A percentile compares a stretch with the other conserved stretches of the same genome.
Evolutionary conservation across 495 filamentous ascomycete species (phyloP).

Genomic region (Glonium stellatum): DNA sequence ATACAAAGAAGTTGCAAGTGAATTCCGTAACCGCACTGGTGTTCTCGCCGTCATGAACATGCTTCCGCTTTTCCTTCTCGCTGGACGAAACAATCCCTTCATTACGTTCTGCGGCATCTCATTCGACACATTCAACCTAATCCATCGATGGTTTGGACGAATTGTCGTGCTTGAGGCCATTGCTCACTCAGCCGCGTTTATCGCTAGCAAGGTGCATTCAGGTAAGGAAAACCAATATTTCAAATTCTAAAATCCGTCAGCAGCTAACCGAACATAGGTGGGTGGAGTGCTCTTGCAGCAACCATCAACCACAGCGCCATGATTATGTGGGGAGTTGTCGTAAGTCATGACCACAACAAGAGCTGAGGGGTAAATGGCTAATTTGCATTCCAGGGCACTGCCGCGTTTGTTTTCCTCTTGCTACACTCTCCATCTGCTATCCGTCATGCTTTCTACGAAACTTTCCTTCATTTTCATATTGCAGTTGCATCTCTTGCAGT

Average conservation of each 20-base stretch:
- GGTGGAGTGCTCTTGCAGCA: constrained; percentile 51
- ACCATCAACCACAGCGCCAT: constrained; percentile 21
- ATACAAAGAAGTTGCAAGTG: constrained; percentile 43
- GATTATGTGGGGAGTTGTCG: constrained; percentile 34
- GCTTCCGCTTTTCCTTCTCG: constrained; percentile 64
- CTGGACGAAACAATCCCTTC: constrained; percentile 63
- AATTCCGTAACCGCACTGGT: constrained; percentile 69
- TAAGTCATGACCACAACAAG: constrained; percentile 2
- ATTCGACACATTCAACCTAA: constrained; percentile 93
- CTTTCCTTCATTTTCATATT: constrained; percentile 80
- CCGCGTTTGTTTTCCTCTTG: constrained; percentile 52
- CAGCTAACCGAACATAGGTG: constrained; percentile 36
- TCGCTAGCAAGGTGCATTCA: constrained; percentile 58
- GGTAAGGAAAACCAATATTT: constrained; percentile 29
- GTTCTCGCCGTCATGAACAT: constrained; percentile 71
- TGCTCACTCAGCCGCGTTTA: constrained; percentile 65
- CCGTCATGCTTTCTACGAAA: constrained; percentile 93
- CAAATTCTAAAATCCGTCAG: neutral
- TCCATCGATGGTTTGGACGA: constrained; percentile 93
- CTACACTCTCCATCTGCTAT: constrained; percentile 63
- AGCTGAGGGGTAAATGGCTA: neutral
- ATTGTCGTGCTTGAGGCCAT: constrained; percentile 72
- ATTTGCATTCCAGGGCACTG: constrained; percentile 25
- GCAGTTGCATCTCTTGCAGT: constrained; percentile 56
- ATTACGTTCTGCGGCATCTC: constrained; percentile 70